Evolutionary conservation across 768 basidiomycete genomes (phyloP), one percentile per base, ranked within the genome.

Genomic region (Naganishia vaughanmartiniae): DNA sequence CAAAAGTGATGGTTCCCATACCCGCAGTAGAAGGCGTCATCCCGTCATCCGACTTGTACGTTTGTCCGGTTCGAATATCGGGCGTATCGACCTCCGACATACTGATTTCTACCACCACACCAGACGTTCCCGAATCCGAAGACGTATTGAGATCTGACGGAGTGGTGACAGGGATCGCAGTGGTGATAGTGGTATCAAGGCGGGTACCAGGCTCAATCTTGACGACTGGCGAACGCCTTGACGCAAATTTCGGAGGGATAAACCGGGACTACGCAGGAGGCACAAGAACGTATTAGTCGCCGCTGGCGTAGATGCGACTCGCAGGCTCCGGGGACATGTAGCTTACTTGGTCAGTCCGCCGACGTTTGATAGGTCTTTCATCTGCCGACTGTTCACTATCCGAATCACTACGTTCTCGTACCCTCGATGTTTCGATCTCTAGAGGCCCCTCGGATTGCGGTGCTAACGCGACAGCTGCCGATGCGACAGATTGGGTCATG

Each of bases 291-390:
- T 21, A n/a, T 26, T 7, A 51, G 14, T 46, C 14, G 5, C 7
- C 45, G 14, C 45, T 17, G 26, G 48, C 6, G 17, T 51, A 21
- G 24, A 26, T 51, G 48, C 33, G 54, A 19, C 4, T 15, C 3
- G 24, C 26, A 19, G 17, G 10, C 30, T 2, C 24, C 42, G 15
- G 26, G 24, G 3, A 15, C 31, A 21, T 2, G 33, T 14, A 4
- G n/a, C 60, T 46, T 45, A 63, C 60, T 34, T 63, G 42, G 9
- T 63, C 60, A 2, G 39, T 63, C 24, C 60, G 36, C 26, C 60
- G 30, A 26, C 60, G 60, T 42, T 63, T 63, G 4, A 34, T 34
- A 42, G 36, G 60, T 26, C 60, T 63, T 26, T 63, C 39, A 0
- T 30, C 60, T 11, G 21, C 3, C 4, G 33, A 34, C 26, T 63